phyloP scores from a whole-genome alignment of 192 early-diverging fungal genomes.

The Coemansia sp. region DNA sequence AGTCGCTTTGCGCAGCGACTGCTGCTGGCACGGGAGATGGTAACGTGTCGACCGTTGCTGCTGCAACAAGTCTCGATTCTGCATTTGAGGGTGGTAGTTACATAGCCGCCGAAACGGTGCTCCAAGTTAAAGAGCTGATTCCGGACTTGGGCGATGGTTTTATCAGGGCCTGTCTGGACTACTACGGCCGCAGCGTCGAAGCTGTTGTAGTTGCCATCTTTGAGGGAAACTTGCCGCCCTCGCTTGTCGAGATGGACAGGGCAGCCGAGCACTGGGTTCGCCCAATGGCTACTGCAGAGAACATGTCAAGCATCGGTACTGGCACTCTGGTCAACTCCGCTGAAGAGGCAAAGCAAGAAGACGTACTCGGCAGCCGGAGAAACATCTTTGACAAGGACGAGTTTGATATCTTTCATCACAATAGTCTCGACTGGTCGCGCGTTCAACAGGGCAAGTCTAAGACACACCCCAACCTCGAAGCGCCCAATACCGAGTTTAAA shows the following conservation, averaged over 20 bases:
- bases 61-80: background rate
- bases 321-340: background rate
- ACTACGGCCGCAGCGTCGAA: slow-evolving; percentile 68
- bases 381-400: slow-evolving; percentile 95
- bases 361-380: slow-evolving; percentile 58
- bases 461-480: background rate
- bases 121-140: slow-evolving; percentile 85
- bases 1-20: background rate
- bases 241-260: slow-evolving; percentile 68
- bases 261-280: slow-evolving; percentile 23
- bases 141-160: slow-evolving; percentile 89
- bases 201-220: slow-evolving; percentile 76
- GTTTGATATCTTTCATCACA: slow-evolving; percentile 83
- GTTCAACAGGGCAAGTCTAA: slow-evolving; percentile 72
- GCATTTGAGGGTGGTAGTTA: background rate
- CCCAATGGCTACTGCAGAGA: background rate
- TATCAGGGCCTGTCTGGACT: slow-evolving; percentile 80
- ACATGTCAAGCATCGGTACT: background rate
- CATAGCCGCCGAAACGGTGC: slow-evolving; percentile 64
- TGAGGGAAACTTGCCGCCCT: slow-evolving; percentile 70
- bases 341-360: background rate
- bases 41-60: too few relatives aligned
- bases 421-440: slow-evolving; percentile 61
- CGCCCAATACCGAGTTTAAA: slow-evolving; percentile 27
- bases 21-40: slow-evolving; percentile 5